Evolutionary conservation across 2,329 filamentous ascomycete genomes (phyloP), one percentile per base, ranked within the genome.

Genomic region (Nigrospora sphaerica): DNA sequence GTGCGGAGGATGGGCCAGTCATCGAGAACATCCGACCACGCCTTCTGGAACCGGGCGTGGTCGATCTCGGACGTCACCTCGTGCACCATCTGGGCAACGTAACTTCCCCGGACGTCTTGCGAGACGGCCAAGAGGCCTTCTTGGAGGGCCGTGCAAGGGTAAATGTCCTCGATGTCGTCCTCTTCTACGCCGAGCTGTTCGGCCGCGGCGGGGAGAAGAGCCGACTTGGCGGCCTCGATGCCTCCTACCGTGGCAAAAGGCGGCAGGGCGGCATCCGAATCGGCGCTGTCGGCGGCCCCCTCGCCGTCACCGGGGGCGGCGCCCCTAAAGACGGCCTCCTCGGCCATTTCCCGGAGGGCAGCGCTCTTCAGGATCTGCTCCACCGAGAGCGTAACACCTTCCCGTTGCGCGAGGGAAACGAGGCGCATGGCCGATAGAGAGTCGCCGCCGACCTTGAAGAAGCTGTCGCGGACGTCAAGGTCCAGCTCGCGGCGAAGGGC

Each of bases 341-440:
- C 7, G 9, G 33, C 41, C 41, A 43, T 43, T 11, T 36, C 41
- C 6, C 18, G 14, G 32, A 43, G 19, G 3, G 12, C 28, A 2
- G 32, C 19, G 14, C n/a, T 36, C 33, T 36, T 19, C n/a, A 35
- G 35, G 17, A 43, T 17, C 17, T 35, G 32, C 7, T 36, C 33
- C 10, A 43, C 41, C 0, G 41, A 35, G 18, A 43, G 9, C 41
- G 34, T 34, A n/a, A 35, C 12, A 3, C 28, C 28, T 2, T 43
- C 19, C 4, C 41, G 19, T 13, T 32, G 13, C 12, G 33, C 32
- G 3, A 34, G 13, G 1, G 41, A 43, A 5, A 43, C 72, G 4
- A 76, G 51, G 33, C 67, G 71, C 56, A 67, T 69, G 2, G 61
- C 60, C 6, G 49, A 38, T 0, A 64, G 44, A 0, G 60, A 63